Percentiles rank a stretch among this genome's conserved stretches.
Conservation (phyloP, 2,329 filamentous ascomycete species). For the Dothidotthia symphoricarpi region DNA sequence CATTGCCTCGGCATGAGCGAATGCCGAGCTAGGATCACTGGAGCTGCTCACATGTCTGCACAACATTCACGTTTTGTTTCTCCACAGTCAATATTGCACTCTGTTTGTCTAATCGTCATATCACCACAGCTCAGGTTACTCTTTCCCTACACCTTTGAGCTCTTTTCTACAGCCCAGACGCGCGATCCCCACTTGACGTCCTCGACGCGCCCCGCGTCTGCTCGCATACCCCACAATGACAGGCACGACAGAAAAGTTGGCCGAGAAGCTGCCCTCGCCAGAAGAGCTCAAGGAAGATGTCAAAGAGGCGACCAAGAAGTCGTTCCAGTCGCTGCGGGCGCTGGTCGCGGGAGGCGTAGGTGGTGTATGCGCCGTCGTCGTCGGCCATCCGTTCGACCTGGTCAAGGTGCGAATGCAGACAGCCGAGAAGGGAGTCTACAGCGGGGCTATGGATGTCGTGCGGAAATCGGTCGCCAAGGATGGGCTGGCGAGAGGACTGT, state of each 20-base stretch:
- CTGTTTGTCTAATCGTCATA: background rate
- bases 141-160: conserved; percentile 3
- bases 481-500: conserved; percentile 74
- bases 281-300: conserved; percentile 55
- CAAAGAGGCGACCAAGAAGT: conserved; percentile 52
- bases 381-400: conserved; percentile 93
- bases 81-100: conserved; percentile 7
- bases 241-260: conserved; percentile 21
- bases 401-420: conserved; percentile 98
- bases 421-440: conserved; percentile 89
- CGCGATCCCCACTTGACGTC: conserved; percentile 7
- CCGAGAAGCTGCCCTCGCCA: conserved; percentile 34
- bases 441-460: conserved; percentile 86
- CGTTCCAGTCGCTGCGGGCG: conserved; percentile 69
- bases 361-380: conserved; percentile 88
- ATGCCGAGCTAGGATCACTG: conserved; percentile 5
- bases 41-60: conserved; percentile 30
- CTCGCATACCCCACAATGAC: conserved; percentile 20
- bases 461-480: conserved; percentile 83
- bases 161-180: background rate
- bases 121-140: background rate
- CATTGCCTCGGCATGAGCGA: no score
- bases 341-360: conserved; percentile 88
- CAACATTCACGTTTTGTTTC: conserved; percentile 16
- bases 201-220: conserved; percentile 6